Conservation (phyloP, 2,329 filamentous ascomycete species). For the Zymoseptoria brevis region DNA sequence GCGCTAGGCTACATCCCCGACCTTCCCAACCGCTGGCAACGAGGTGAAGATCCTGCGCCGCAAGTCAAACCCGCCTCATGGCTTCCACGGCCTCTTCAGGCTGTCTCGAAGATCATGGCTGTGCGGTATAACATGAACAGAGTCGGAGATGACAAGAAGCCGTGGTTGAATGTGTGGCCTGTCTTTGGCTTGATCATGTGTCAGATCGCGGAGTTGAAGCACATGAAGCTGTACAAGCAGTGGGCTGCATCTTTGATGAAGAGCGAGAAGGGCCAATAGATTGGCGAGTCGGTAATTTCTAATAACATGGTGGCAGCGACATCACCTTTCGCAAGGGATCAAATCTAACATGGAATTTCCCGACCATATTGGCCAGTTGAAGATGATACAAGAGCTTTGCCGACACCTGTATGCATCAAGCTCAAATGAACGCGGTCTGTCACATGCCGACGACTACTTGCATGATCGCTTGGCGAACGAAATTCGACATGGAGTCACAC, state of each 20-base stretch:
- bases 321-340: neutral
- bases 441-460: neutral
- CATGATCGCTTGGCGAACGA: neutral
- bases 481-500: neutral
- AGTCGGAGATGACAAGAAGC: neutral
- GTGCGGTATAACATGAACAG: constrained; percentile 8
- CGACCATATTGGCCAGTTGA: neutral
- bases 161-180: constrained; percentile 9
- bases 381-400: neutral
- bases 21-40: constrained; percentile 9
- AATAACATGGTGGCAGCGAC: neutral
- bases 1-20: constrained; percentile 10
- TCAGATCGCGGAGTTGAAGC: neutral
- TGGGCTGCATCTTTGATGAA: neutral
- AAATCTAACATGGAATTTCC: neutral
- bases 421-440: neutral
- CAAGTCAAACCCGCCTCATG: constrained; percentile 1
- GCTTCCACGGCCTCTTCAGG: constrained; percentile 1
- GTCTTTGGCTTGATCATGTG: neutral
- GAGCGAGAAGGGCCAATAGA: neutral
- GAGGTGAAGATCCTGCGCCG: constrained; percentile 5
- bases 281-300: neutral
- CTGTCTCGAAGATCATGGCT: constrained; percentile 2
- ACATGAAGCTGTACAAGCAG: constrained; percentile 2
- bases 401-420: neutral